Conservation (phyloP, 129 eudicot species). For the Lactuca sativa region DNA sequence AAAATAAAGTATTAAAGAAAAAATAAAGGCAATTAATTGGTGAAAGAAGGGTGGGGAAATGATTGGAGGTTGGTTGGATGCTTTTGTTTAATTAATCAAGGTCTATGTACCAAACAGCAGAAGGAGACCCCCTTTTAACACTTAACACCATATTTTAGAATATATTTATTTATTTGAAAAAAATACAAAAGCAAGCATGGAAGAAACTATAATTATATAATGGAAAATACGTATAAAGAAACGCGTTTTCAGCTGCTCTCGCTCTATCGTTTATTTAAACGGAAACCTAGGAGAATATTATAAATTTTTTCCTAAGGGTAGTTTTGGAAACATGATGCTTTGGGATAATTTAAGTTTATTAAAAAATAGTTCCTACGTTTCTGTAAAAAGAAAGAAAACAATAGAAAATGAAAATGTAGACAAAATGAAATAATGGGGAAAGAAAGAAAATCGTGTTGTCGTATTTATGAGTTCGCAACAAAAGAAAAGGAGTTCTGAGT, state of each 20-base stretch:
- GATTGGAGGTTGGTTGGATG: constrained; percentile 44
- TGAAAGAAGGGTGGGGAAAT: constrained; percentile 39
- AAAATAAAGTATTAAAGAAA: neutral
- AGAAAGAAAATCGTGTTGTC: too few relatives aligned
- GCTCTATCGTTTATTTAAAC: neutral
- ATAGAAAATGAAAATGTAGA: too few relatives aligned
- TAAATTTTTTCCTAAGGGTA: neutral
- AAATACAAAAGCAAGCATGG: constrained; percentile 11
- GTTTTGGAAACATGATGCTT: neutral
- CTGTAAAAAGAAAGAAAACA: too few relatives aligned
- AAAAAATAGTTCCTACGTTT: too few relatives aligned
- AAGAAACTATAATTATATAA: constrained; percentile 18
- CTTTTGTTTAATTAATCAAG: constrained; percentile 35
- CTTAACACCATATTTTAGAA: constrained; percentile 4
- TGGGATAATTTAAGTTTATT: too few relatives aligned
- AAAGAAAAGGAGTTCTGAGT: too few relatives aligned
- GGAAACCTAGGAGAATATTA: neutral
- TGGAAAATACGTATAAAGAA: constrained; percentile 6
- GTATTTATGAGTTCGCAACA: too few relatives aligned
- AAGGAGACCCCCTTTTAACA: constrained; percentile 34
- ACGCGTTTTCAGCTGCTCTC: constrained; percentile 32
- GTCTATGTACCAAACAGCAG: constrained; percentile 38
- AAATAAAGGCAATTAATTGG: constrained; percentile 9
- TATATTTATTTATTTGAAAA: neutral
- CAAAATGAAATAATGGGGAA: too few relatives aligned